Conservation (phyloP, 371 early-diverging fungal genomes). For the Phascolomyces articulosus region DNA sequence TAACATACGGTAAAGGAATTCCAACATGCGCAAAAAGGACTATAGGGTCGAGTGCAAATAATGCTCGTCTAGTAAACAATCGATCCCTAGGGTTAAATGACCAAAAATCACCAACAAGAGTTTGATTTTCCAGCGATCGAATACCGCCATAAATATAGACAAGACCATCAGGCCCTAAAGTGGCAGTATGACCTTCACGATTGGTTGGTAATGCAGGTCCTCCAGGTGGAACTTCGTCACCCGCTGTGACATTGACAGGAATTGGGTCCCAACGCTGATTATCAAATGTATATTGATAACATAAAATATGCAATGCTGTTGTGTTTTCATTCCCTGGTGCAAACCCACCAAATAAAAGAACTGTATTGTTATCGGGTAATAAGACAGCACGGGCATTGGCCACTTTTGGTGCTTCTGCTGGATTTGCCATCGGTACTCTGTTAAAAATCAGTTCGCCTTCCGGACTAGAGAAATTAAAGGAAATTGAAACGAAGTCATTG, state of each 20-base stretch:
- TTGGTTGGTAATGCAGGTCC: constrained; percentile 1
- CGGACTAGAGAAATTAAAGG: no score
- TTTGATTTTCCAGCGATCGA: not conserved
- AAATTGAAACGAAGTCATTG: not conserved
- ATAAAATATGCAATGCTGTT: not conserved
- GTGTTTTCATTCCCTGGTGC: not conserved
- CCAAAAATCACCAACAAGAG: constrained; percentile 13
- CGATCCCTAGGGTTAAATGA: constrained; percentile 13
- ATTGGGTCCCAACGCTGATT: constrained; percentile 4
- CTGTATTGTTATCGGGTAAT: constrained; percentile 11
- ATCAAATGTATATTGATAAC: constrained; percentile 15
- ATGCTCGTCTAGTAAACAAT: constrained; percentile 4
- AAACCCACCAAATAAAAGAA: constrained; percentile 10
- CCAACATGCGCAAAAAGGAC: constrained; percentile 7
- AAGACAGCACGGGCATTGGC: not conserved
- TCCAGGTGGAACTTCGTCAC: not conserved
- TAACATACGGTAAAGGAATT: constrained; percentile 14
- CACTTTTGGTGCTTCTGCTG: not conserved
- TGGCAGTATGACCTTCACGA: constrained; percentile 7
- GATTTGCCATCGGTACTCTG: not conserved
- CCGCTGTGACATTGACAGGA: not conserved
- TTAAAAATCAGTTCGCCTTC: not conserved
- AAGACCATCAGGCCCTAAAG: constrained; percentile 8
- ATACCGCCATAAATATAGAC: constrained; percentile 17
- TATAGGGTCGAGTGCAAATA: not conserved